phyloP scores from a whole-genome alignment of 1,284 basidiomycete species.

The Pseudozyma thailandica region DNA sequence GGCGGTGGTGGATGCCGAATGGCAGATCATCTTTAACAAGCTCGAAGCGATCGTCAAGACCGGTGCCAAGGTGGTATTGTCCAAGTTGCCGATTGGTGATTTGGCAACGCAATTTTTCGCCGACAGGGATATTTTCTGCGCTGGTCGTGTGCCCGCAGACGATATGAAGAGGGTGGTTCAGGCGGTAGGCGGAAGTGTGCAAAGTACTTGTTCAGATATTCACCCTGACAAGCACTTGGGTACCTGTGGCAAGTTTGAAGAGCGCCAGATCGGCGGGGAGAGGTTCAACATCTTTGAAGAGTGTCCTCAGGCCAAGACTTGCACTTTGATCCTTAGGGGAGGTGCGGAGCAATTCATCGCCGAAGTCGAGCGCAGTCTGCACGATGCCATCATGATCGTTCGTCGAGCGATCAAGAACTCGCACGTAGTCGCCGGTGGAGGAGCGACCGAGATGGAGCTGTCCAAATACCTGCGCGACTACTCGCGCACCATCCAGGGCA shows the following conservation, averaged over 20 bases:
- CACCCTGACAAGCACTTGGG: constrained; percentile 84
- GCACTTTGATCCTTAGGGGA: constrained; percentile 93
- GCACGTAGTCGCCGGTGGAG: constrained; percentile 95
- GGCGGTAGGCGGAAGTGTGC: constrained; percentile 92
- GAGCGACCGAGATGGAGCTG: constrained; percentile 98
- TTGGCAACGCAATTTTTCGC: constrained; percentile 99
- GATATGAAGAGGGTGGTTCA: constrained; percentile 95
- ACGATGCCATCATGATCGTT: constrained; percentile 99
- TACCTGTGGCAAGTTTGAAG: constrained; percentile 89
- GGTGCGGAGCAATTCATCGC: constrained; percentile 99
- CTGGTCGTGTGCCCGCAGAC: constrained; percentile 89
- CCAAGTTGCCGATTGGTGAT: constrained; percentile 98
- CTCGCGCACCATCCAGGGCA: constrained; percentile 92
- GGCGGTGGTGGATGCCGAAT: constrained; percentile 98
- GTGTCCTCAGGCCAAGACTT: constrained; percentile 95
- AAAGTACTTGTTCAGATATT: constrained; percentile 96
- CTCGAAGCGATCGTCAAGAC: constrained; percentile 95
- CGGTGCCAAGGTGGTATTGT: constrained; percentile 95
- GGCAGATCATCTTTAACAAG: constrained; percentile 99
- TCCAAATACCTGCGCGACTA: constrained; percentile 90
- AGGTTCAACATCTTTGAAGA: constrained; percentile 95
- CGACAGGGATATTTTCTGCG: constrained; percentile 98
- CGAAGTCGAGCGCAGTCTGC: constrained; percentile 95
- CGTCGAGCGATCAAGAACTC: constrained; percentile 96
- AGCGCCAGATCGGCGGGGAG: constrained; percentile 96